A percentile compares a stretch with the other conserved stretches of the same genome.
These are phyloP conservation scores for Camelina sativa DNA, from an alignment of 345 rosid species.

Conservation along the genomic window DNA sequence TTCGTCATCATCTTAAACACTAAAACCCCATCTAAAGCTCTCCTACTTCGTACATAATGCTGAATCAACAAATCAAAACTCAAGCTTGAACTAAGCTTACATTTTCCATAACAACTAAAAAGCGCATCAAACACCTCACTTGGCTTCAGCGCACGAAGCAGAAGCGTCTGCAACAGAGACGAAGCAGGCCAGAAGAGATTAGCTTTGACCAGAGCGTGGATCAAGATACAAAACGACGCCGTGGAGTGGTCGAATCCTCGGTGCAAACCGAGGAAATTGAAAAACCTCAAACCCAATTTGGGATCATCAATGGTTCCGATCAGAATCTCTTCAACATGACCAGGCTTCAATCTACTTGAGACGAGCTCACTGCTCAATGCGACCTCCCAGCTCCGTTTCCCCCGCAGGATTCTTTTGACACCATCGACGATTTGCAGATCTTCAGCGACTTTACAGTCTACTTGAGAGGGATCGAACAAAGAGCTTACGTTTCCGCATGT, in stretches of 20 bases:
- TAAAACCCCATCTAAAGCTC: constrained; percentile 56
- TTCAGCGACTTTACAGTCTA: constrained; percentile 39
- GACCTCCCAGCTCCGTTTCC: constrained; percentile 70
- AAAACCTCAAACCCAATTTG: constrained; percentile 76
- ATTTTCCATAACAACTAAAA: constrained; percentile 50
- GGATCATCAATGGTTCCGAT: constrained; percentile 68
- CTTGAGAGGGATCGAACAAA: constrained; percentile 25
- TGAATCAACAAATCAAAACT: constrained; percentile 91
- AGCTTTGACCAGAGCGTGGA: constrained; percentile 64
- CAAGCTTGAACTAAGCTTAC: constrained; percentile 56
- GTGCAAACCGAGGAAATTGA: constrained; percentile 92
- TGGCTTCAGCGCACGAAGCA: constrained; percentile 66
- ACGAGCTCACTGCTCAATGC: constrained; percentile 57
- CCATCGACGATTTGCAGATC: constrained; percentile 56
- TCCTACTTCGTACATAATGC: constrained; percentile 65
- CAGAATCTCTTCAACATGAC: constrained; percentile 69
- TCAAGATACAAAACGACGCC: constrained; percentile 74
- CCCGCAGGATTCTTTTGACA: constrained; percentile 60
- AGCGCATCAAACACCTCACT: constrained; percentile 60
- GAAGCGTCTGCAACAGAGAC: constrained; percentile 76
- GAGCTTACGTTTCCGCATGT: constrained; percentile 40
- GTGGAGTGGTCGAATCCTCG: constrained; percentile 67
- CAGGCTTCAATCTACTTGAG: constrained; percentile 47
- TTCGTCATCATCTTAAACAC: constrained; percentile 69
- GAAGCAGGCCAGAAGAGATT: constrained; percentile 88